Evolutionary conservation across 169 alveolate species (phyloP), one percentile per base, ranked within the genome.

Genomic region (Eimeria acervulina): DNA sequence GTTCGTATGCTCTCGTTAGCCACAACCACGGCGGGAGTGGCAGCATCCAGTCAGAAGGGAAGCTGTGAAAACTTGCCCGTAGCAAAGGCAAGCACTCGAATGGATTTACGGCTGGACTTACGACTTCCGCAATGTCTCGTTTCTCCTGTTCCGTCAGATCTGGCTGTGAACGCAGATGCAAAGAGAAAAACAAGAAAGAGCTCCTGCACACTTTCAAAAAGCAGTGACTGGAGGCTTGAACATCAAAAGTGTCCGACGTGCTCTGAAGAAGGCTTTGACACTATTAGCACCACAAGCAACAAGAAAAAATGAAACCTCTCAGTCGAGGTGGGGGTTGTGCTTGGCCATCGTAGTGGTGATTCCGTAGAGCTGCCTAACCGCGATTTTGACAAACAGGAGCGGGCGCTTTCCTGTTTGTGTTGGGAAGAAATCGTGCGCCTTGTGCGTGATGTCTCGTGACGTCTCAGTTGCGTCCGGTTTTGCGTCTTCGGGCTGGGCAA

Each of bases 61-160:
- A 17, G 17, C 28, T 19, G 13, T 72, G 51, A 15, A 19, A 15
- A 4, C n/a, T 33, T 33, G n/a, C 83, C 51, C 31, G 52, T 36
- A 21, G 47, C 26, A 7, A 4, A 72, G 47, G 80, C 80, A 33
- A 31, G 47, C 44, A 66, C 10, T 68, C 33, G 78, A 23, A n/a
- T 23, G 10, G 42, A n/a, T 6, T 4, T 78, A 7, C 68, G n/a
- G 40, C 10, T 26, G 63, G 44, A 4, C 96, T 52, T 63, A 91
- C 97, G 33, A 98, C 98, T 13, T 98, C 96, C 1, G 99, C 99
- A 21, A 98, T 97, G 90, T 97, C 98, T 88, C 97, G 96, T 23
- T 96, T 96, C 78, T 98, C 98, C 44, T 95, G 96, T 40, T 95
- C 96, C 59, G 97, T 96, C 68, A 98, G 96, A 72, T 98, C 99